phyloP scores from a whole-genome alignment of 2,329 filamentous ascomycete species.

The Aspergillus piperis region DNA sequence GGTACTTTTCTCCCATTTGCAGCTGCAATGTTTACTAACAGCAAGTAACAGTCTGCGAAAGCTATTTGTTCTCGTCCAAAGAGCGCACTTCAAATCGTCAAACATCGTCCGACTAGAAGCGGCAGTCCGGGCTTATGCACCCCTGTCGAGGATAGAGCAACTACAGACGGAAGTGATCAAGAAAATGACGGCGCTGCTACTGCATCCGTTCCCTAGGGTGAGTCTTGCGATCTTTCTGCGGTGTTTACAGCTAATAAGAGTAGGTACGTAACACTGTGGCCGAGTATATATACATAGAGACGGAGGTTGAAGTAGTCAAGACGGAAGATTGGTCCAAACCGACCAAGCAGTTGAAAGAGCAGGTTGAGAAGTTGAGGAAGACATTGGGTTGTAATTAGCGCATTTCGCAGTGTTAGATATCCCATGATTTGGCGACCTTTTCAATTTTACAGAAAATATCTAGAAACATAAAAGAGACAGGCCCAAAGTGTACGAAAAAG shows the following conservation, averaged over 20 bases:
- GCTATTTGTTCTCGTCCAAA: constrained; percentile 72
- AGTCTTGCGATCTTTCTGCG: constrained; percentile 32
- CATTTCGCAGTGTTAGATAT: background rate
- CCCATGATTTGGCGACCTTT: no score
- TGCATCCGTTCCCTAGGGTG: constrained; percentile 81
- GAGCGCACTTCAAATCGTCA: constrained; percentile 77
- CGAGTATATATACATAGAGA: constrained; percentile 41
- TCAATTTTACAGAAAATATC: no score
- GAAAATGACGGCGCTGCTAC: constrained; percentile 71
- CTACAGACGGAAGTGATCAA: constrained; percentile 60
- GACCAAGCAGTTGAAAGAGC: constrained; percentile 36
- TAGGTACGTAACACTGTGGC: constrained; percentile 40
- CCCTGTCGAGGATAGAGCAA: constrained; percentile 59
- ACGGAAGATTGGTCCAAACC: constrained; percentile 39
- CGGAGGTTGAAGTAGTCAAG: constrained; percentile 31
- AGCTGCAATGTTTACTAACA: background rate
- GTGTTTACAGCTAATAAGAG: constrained; percentile 4
- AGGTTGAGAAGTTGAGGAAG: constrained; percentile 33
- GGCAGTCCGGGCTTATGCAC: constrained; percentile 76
- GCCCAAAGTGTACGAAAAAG: no score
- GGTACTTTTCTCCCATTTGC: constrained; percentile 21
- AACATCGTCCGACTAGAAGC: constrained; percentile 81
- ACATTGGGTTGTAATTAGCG: constrained; percentile 18
- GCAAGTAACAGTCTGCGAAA: constrained; percentile 50
- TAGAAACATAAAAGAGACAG: no score